A percentile compares a stretch with the other conserved stretches of the same genome.
phyloP scores from a whole-genome alignment of 768 basidiomycete genomes.

The Mycena capillaripes region DNA sequence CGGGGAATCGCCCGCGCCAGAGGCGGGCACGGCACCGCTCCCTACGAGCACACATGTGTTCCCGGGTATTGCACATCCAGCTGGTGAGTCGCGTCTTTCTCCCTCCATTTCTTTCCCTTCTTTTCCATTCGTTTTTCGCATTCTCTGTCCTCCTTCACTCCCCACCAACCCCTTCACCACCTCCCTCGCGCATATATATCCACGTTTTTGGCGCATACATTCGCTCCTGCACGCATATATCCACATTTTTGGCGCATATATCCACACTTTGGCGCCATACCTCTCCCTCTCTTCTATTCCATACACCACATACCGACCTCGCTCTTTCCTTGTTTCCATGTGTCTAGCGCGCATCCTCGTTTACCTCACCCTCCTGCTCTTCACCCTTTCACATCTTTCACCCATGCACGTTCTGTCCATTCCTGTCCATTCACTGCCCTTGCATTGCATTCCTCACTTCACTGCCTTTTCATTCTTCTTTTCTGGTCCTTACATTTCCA shows the following conservation, averaged over 20 bases:
- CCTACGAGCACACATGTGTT: slow-evolving; percentile 71
- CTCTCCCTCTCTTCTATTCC: no score
- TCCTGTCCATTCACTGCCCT: no score
- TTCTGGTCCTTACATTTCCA: no score
- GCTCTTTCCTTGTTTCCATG: no score
- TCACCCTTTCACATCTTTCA: not conserved
- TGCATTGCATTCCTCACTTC: not conserved
- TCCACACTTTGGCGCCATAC: no score
- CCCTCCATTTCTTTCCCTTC: not conserved
- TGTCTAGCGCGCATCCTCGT: not conserved
- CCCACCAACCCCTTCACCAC: not conserved
- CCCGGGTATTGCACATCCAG: slow-evolving; percentile 75
- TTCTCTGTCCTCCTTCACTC: not conserved
- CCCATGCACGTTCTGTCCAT: no score
- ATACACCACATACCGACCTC: no score
- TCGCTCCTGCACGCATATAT: no score
- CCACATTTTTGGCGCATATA: no score
- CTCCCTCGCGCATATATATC: not conserved
- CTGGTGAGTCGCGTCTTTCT: slow-evolving; percentile 37
- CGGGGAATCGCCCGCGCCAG: slow-evolving; percentile 55
- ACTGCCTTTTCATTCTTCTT: no score
- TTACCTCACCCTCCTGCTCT: not conserved
- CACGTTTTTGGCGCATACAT: not conserved
- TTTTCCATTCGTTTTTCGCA: not conserved
- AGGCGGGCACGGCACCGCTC: slow-evolving; percentile 53